Conservation (phyloP, 2,329 filamentous ascomycete species). For the Neofusicoccum kwambonambiense region DNA sequence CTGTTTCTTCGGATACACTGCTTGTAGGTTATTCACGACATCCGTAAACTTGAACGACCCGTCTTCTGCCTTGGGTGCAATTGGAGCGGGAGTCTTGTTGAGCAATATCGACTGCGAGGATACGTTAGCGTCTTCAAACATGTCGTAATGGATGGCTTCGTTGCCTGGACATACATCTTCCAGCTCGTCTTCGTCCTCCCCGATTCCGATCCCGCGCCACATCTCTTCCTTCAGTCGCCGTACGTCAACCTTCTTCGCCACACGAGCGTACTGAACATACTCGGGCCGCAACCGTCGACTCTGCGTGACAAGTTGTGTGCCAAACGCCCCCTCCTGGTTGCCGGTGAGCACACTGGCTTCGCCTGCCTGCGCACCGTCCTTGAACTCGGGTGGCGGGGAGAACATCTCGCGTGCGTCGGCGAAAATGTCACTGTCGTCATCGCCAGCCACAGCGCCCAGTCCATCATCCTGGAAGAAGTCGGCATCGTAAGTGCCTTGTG, state of each 20-base stretch:
- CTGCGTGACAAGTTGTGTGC: constrained; percentile 62
- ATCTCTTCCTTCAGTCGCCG: constrained; percentile 63
- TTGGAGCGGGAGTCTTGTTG: constrained; percentile 15
- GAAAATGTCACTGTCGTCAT: constrained; percentile 71
- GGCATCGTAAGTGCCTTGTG: constrained; percentile 57
- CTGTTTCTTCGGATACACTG: constrained; percentile 78
- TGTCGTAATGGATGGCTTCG: not conserved
- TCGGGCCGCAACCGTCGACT: constrained; percentile 60
- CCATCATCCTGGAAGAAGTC: constrained; percentile 95
- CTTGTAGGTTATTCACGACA: constrained; percentile 85
- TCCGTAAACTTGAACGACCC: constrained; percentile 77
- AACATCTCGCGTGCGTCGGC: constrained; percentile 79
- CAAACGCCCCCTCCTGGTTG: constrained; percentile 56
- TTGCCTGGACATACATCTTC: constrained; percentile 31
- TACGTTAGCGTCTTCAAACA: not conserved
- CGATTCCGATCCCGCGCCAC: constrained; percentile 56
- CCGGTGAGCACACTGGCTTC: constrained; percentile 23
- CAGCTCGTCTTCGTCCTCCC: constrained; percentile 25
- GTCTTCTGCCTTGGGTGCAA: constrained; percentile 44
- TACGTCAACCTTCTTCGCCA: constrained; percentile 67
- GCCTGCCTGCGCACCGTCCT: constrained; percentile 14
- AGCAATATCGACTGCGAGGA: not conserved
- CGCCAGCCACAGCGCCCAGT: constrained; percentile 64
- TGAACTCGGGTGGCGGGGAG: constrained; percentile 19
- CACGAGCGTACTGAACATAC: constrained; percentile 64